Percentiles rank a stretch among this genome's conserved stretches.
These are phyloP conservation scores for Lyophyllum shimeji DNA, from an alignment of 768 basidiomycete species.

Conservation along the genomic window DNA sequence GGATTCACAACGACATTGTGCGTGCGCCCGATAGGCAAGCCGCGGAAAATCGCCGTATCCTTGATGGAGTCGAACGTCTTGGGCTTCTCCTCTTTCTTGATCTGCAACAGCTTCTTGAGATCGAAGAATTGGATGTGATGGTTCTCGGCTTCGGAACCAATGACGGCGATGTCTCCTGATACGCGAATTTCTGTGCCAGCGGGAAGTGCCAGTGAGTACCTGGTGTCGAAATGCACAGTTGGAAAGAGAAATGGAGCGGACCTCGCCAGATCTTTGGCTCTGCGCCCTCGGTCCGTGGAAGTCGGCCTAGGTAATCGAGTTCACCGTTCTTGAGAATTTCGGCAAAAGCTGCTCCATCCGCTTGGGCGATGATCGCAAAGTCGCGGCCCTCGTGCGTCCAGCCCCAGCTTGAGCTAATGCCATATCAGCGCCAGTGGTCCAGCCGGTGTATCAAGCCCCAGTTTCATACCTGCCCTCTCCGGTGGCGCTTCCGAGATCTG, in stretches of 20 bases:
- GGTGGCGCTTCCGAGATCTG: slow-evolving; percentile 14
- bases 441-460: not conserved
- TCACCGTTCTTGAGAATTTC: slow-evolving; percentile 6
- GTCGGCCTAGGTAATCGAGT: slow-evolving; percentile 22
- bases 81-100: slow-evolving; percentile 14
- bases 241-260: not conserved
- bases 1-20: slow-evolving; percentile 28
- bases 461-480: slow-evolving; percentile 14
- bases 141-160: slow-evolving; percentile 25
- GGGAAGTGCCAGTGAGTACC: not conserved
- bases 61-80: slow-evolving; percentile 22
- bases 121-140: slow-evolving; percentile 30
- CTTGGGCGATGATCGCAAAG: slow-evolving; percentile 18
- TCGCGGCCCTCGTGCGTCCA: slow-evolving; percentile 18
- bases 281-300: slow-evolving; percentile 20
- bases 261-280: slow-evolving; percentile 21
- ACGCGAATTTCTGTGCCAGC: slow-evolving; percentile 25
- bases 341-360: slow-evolving; percentile 6
- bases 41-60: slow-evolving; percentile 9
- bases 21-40: slow-evolving; percentile 25
- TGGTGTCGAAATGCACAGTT: not conserved
- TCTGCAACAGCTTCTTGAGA: slow-evolving; percentile 21
- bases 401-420: slow-evolving; percentile 10
- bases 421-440: not conserved
- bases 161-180: slow-evolving; percentile 20